Evolutionary conservation across 129 eudicot genomes (phyloP).

Genomic region (Arctium lappa): DNA sequence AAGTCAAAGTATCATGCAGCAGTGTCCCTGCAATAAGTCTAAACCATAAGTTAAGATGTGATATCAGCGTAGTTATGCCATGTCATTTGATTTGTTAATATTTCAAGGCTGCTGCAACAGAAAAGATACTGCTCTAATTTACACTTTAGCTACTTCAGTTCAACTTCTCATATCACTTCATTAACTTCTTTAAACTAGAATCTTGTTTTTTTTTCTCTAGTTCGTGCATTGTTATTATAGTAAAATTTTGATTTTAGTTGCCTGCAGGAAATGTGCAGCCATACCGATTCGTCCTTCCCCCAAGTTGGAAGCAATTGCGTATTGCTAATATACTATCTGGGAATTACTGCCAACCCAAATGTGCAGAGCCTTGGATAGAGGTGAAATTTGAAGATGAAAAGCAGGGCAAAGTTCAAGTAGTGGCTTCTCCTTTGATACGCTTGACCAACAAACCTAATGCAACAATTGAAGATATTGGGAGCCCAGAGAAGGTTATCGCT

Average conservation of each 20-base stretch:
- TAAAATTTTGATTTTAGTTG: slow-evolving; percentile 66
- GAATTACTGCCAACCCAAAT: slow-evolving; percentile 96
- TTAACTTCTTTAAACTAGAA: not conserved
- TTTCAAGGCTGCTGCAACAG: not conserved
- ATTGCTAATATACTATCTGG: slow-evolving; percentile 94
- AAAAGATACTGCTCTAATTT: too few relatives aligned
- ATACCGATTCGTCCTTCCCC: slow-evolving; percentile 79
- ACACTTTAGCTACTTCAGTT: not conserved
- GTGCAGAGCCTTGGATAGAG: slow-evolving; percentile 99
- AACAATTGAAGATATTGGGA: slow-evolving; percentile 92
- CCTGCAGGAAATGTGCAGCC: slow-evolving; percentile 97
- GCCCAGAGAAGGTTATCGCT: slow-evolving; percentile 85
- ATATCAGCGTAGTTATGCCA: not conserved
- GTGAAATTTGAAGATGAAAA: slow-evolving; percentile 96
- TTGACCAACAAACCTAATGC: slow-evolving; percentile 95
- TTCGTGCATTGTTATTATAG: slow-evolving; percentile 41
- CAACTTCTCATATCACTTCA: not conserved
- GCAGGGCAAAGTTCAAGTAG: slow-evolving; percentile 94
- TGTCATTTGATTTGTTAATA: not conserved
- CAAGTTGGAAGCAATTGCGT: slow-evolving; percentile 89
- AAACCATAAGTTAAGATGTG: not conserved
- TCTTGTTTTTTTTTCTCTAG: not conserved
- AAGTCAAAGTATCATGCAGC: too few relatives aligned
- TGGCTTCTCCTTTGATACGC: slow-evolving; percentile 91
- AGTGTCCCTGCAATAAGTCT: too few relatives aligned